These are phyloP conservation scores for Liriodendron chinense DNA, from an alignment of 164 flowering plant genomes.

Conservation along the genomic window DNA sequence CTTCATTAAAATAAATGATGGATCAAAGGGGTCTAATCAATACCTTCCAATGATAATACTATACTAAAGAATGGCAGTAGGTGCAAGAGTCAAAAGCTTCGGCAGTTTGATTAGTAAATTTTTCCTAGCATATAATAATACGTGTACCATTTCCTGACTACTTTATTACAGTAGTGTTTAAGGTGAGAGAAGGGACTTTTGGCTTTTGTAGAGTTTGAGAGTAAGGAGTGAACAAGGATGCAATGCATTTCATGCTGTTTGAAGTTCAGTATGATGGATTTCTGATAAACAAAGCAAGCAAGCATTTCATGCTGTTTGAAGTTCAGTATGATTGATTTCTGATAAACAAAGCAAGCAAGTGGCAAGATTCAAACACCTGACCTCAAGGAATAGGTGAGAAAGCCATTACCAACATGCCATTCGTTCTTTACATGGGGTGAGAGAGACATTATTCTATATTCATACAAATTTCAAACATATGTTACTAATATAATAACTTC, in stretches of 20 bases:
- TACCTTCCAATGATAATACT: neutral
- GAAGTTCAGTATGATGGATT: no score
- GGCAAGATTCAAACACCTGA: no score
- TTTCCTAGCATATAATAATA: neutral
- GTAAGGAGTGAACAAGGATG: neutral
- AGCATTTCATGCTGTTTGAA: neutral
- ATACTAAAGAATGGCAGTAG: neutral
- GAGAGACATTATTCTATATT: no score
- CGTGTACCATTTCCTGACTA: neutral
- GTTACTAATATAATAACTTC: no score
- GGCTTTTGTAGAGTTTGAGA: neutral
- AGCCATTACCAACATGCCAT: no score
- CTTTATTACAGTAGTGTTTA: neutral
- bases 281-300: no score
- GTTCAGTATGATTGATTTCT: no score
- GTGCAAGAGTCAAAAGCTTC: neutral
- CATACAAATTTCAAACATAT: no score
- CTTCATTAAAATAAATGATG: neutral
- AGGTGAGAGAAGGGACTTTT: neutral
- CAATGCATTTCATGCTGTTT: neutral
- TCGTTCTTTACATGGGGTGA: no score
- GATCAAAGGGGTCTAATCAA: neutral
- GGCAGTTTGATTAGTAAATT: neutral
- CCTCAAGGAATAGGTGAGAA: no score
- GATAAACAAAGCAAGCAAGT: no score